These are phyloP conservation scores for Suhomyces choctaworum DNA, from an alignment of 1,139 yeast species.

Conservation along the genomic window DNA sequence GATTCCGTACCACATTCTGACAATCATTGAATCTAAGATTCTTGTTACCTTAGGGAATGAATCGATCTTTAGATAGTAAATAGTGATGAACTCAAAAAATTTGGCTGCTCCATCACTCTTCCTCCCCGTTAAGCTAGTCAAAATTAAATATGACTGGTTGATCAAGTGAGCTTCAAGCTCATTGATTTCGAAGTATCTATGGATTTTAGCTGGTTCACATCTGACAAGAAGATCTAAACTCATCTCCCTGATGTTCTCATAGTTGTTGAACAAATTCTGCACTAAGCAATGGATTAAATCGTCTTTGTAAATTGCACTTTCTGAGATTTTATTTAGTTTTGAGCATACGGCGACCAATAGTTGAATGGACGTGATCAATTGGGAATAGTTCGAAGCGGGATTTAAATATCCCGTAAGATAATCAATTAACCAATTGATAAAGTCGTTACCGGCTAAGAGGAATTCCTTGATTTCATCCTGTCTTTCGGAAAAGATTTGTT, in stretches of 20 bases:
- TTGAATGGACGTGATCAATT: conserved; percentile 51
- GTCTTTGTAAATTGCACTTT: conserved; percentile 40
- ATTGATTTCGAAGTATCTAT: conserved; percentile 1
- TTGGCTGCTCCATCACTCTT: conserved; percentile 83
- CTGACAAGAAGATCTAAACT: conserved; percentile 51
- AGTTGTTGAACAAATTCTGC: conserved; percentile 66
- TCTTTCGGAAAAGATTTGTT: conserved; percentile 5
- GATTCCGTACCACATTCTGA: conserved; percentile 28
- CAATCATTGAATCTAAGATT: conserved; percentile 34
- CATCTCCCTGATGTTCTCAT: conserved; percentile 67
- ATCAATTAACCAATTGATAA: conserved; percentile 44
- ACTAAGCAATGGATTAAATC: conserved; percentile 48
- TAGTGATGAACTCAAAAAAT: conserved; percentile 51
- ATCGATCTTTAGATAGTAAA: conserved; percentile 19
- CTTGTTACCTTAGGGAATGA: conserved; percentile 17
- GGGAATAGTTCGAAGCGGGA: conserved; percentile 73
- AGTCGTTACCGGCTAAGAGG: conserved; percentile 35
- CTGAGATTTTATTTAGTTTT: conserved; percentile 11
- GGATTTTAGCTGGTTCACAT: conserved; percentile 22
- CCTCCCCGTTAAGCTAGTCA: conserved; percentile 59
- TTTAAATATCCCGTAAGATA: conserved; percentile 45
- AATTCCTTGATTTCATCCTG: conserved; percentile 6
- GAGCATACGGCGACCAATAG: conserved; percentile 42
- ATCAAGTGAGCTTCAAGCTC: conserved; percentile 8
- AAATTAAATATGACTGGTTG: conserved; percentile 6